A percentile compares a stretch with the other conserved stretches of the same genome.
phyloP scores from a whole-genome alignment of 208 protist species.

The Porcisia deanei region DNA sequence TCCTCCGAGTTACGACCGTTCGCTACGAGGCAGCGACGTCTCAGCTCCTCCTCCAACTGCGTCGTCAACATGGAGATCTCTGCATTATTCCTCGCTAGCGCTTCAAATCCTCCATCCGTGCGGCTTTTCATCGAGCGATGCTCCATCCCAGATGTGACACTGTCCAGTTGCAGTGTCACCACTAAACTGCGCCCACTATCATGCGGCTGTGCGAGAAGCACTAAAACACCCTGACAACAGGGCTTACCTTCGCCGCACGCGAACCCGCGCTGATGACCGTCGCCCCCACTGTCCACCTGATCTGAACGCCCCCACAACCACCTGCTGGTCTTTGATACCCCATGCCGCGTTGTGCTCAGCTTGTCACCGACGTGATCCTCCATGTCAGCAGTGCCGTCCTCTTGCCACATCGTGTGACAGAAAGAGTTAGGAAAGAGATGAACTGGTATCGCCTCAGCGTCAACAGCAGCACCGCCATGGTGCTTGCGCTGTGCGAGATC shows the following conservation, averaged over 20 bases:
- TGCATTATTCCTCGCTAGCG: background rate
- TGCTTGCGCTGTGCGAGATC: no score
- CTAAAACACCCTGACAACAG: background rate
- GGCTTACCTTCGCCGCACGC: background rate
- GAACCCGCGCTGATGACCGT: background rate
- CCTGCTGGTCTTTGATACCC: background rate
- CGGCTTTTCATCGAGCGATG: background rate
- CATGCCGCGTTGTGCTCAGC: background rate
- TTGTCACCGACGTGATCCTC: background rate
- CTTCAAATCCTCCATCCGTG: background rate
- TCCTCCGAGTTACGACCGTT: conserved; percentile 13
- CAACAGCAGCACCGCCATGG: no score
- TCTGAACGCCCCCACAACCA: background rate
- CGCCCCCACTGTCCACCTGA: background rate
- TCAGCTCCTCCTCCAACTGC: conserved; percentile 2
- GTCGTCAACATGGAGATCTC: background rate
- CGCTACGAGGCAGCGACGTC: conserved; percentile 15
- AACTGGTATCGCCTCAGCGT: background rate
- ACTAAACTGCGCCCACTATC: background rate
- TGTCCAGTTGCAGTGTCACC: background rate
- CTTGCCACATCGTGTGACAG: conserved; percentile 11
- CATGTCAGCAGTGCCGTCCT: background rate
- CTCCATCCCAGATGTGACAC: background rate
- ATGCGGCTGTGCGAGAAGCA: background rate
- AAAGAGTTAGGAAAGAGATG: conserved; percentile 9